Conservation (phyloP, 768 basidiomycete species). For the Cyclocybe cylindracea region DNA sequence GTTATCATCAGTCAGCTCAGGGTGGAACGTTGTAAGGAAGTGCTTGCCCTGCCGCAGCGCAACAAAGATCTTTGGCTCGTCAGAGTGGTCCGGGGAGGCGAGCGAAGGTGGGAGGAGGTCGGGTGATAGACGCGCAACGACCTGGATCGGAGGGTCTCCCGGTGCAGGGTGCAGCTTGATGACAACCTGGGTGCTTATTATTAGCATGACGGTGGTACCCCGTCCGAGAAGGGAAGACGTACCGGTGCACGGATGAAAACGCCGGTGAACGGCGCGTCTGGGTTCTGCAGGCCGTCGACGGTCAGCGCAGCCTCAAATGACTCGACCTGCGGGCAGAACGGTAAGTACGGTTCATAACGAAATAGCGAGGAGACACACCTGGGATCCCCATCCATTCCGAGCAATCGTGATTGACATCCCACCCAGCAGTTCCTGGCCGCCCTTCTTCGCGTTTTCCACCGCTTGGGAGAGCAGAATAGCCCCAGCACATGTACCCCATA, state of each 20-base stretch:
- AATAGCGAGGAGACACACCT: constrained; percentile 51
- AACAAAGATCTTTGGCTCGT: constrained; percentile 71
- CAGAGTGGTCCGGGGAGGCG: constrained; percentile 44
- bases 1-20: constrained; percentile 84
- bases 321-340: constrained; percentile 59
- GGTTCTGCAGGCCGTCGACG: constrained; percentile 61
- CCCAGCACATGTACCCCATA: constrained; percentile 97
- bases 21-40: constrained; percentile 91
- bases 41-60: constrained; percentile 84
- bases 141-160: constrained; percentile 58
- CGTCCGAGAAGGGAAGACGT: constrained; percentile 23
- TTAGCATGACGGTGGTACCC: constrained; percentile 1
- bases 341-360: background rate
- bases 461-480: constrained; percentile 83
- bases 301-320: constrained; percentile 84
- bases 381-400: constrained; percentile 94
- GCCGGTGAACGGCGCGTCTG: constrained; percentile 68
- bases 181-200: constrained; percentile 53
- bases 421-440: constrained; percentile 84
- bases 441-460: constrained; percentile 78
- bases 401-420: constrained; percentile 79
- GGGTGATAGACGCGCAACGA: constrained; percentile 70
- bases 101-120: constrained; percentile 42
- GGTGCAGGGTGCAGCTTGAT: constrained; percentile 47
- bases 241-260: constrained; percentile 96